Evolutionary conservation across 116 monocot genomes (phyloP).

Genomic region (Posidonia oceanica): DNA sequence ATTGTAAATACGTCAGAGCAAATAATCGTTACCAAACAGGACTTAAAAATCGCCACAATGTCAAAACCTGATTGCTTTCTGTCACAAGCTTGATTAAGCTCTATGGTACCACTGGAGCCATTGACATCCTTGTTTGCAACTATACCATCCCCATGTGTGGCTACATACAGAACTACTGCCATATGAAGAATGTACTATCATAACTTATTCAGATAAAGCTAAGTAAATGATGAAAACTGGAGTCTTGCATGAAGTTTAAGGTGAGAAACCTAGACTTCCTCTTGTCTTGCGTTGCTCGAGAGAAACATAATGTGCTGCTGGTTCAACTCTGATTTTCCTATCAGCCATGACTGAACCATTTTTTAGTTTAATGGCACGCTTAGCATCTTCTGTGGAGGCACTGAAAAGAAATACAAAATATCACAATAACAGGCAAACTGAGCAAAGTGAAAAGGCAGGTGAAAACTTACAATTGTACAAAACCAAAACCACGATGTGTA

Average conservation of each 20-base stretch:
- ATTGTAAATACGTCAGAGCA: too few relatives aligned
- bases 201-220: neutral
- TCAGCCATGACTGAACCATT: conserved; percentile 50
- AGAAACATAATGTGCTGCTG: conserved; percentile 62
- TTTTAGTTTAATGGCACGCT: conserved; percentile 75
- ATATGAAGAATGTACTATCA: neutral
- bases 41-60: neutral
- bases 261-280: conserved; percentile 30
- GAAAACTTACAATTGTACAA: conserved; percentile 76
- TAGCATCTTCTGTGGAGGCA: conserved; percentile 70
- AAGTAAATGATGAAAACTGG: too few relatives aligned
- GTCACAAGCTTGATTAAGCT: neutral
- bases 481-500: conserved; percentile 67
- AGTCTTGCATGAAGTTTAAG: neutral
- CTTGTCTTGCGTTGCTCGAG: conserved; percentile 39
- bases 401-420: conserved; percentile 15
- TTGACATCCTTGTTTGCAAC: neutral
- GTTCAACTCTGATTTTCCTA: conserved; percentile 76
- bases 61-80: neutral
- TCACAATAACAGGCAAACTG: neutral
- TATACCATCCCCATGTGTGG: neutral
- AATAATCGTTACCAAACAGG: neutral
- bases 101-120: neutral
- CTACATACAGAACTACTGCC: neutral
- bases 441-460: neutral